Conservation (phyloP, 225 moss, liverwort and hornwort species). For the Antitrichia curtipendula region DNA sequence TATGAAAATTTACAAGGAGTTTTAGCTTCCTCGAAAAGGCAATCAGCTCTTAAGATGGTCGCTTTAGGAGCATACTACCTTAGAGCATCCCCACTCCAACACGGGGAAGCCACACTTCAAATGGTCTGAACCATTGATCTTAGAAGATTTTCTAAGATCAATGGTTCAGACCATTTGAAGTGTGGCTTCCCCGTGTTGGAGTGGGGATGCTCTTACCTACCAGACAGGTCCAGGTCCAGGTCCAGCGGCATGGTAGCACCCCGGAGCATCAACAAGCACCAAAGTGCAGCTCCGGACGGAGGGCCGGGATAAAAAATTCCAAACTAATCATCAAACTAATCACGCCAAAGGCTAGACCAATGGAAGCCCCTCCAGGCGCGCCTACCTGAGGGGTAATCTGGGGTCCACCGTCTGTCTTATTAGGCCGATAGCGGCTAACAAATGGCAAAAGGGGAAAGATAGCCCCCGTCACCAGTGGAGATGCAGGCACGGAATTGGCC, state of each 20-base stretch:
- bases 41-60: too few species aligned
- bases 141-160: too few species aligned
- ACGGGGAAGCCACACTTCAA: too few species aligned
- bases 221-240: background rate
- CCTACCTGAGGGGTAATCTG: background rate
- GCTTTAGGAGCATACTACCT: too few species aligned
- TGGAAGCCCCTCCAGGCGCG: background rate
- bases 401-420: background rate
- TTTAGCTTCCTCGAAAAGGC: too few species aligned
- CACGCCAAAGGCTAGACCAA: background rate
- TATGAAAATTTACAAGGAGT: too few species aligned
- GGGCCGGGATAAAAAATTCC: background rate
- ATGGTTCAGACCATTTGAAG: too few species aligned
- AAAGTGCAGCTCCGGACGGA: background rate
- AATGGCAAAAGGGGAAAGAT: background rate
- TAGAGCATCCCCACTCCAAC: too few species aligned
- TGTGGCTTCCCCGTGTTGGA: too few species aligned
- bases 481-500: background rate
- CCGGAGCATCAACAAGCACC: background rate
- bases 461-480: background rate
- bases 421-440: background rate
- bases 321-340: background rate
- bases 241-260: background rate
- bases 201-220: too few species aligned
- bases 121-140: too few species aligned